Conservation (phyloP, 2,329 filamentous ascomycete genomes). For the Fusarium metavorans region DNA sequence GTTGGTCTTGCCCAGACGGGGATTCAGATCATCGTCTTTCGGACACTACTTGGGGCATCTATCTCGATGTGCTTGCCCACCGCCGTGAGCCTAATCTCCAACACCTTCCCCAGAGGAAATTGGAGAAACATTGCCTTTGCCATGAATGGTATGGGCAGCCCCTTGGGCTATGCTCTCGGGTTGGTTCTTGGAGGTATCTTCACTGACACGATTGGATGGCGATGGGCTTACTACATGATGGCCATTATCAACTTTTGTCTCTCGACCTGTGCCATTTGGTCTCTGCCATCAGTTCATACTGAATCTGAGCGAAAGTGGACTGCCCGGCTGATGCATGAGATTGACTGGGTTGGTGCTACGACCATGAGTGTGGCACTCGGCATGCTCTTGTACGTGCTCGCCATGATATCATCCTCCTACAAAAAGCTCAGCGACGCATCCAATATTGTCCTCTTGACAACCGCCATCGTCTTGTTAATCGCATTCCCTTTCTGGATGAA, state of each 20-base stretch:
- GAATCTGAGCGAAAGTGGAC: conserved; percentile 44
- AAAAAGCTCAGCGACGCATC: conserved; percentile 53
- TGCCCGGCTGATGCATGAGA: conserved; percentile 50
- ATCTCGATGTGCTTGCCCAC: conserved; percentile 55
- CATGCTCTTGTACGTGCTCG: conserved; percentile 64
- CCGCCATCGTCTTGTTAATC: conserved; percentile 58
- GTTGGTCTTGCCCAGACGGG: conserved; percentile 50
- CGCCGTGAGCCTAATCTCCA: conserved; percentile 52
- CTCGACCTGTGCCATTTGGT: conserved; percentile 52
- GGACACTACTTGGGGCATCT: conserved; percentile 50
- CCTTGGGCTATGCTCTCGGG: conserved; percentile 61
- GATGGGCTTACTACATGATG: conserved; percentile 58
- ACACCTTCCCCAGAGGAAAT: conserved; percentile 51
- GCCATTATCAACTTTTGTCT: conserved; percentile 52
- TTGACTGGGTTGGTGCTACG: conserved; percentile 65
- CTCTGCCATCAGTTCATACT: conserved; percentile 45
- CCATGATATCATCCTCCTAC: conserved; percentile 55
- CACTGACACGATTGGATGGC: conserved; percentile 60
- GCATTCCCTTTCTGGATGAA: conserved; percentile 68
- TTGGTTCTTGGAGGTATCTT: conserved; percentile 64
- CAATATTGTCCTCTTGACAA: conserved; percentile 58
- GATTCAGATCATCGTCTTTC: conserved; percentile 53
- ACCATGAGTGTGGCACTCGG: conserved; percentile 60
- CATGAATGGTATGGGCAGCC: conserved; percentile 58
- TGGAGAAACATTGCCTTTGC: conserved; percentile 58